A percentile compares a stretch with the other conserved stretches of the same genome.
Evolutionary conservation across 805 yeast genomes (phyloP).

Genomic region (Candida ponderosae): DNA sequence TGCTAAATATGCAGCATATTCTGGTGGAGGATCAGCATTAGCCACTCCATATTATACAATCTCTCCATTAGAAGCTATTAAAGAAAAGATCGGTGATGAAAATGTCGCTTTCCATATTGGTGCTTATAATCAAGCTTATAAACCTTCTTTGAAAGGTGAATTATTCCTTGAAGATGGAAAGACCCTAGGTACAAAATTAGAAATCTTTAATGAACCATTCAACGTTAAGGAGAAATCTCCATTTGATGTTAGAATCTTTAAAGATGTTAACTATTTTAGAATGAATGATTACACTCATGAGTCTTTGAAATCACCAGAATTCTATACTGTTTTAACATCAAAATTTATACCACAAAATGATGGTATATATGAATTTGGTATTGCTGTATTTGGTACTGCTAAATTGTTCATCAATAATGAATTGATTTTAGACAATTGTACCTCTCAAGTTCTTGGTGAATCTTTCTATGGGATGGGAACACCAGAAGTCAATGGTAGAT

Average conservation of each 20-base stretch:
- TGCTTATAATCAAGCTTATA: slow-evolving; percentile 24
- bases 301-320: slow-evolving; percentile 16
- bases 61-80: slow-evolving; percentile 41
- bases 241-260: slow-evolving; percentile 20
- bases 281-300: slow-evolving; percentile 11
- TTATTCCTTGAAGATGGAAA: slow-evolving; percentile 8
- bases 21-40: slow-evolving; percentile 62
- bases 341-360: slow-evolving; percentile 34
- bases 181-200: slow-evolving; percentile 17
- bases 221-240: slow-evolving; percentile 14
- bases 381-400: slow-evolving; percentile 48
- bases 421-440: slow-evolving; percentile 44
- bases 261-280: slow-evolving; percentile 11
- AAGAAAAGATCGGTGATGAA: slow-evolving; percentile 14
- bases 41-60: slow-evolving; percentile 38
- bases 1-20: slow-evolving; percentile 39
- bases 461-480: slow-evolving; percentile 49
- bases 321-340: slow-evolving; percentile 38
- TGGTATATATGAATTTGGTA: slow-evolving; percentile 44
- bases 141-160: slow-evolving; percentile 22
- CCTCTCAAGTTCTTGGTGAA: slow-evolving; percentile 41
- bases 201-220: slow-evolving; percentile 16
- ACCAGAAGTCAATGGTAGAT: slow-evolving; percentile 31
- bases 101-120: slow-evolving; percentile 23
- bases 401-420: slow-evolving; percentile 41